Evolutionary conservation across 1,284 basidiomycete genomes (phyloP).

Genomic region (Peniophora sp.): DNA sequence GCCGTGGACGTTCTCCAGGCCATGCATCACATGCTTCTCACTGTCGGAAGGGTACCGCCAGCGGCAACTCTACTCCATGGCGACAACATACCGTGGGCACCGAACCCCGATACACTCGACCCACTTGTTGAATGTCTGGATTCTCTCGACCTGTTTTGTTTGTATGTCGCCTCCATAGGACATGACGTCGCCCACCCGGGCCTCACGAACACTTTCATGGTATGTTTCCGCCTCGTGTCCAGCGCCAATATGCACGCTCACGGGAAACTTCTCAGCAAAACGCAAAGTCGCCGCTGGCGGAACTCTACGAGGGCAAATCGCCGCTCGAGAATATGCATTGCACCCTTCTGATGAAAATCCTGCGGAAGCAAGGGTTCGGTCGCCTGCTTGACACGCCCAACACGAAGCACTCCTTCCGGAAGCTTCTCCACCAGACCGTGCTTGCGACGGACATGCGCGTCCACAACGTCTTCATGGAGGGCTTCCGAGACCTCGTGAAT

Average conservation of each 20-base stretch:
- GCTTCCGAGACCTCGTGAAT: slow-evolving; percentile 42
- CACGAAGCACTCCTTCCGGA: slow-evolving; percentile 52
- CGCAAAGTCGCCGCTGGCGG: slow-evolving; percentile 79
- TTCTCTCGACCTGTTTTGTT: slow-evolving; percentile 70
- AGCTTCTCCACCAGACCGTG: slow-evolving; percentile 70
- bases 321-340: slow-evolving; percentile 92
- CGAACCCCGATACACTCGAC: slow-evolving; percentile 32
- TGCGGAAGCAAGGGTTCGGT: slow-evolving; percentile 76
- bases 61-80: slow-evolving; percentile 45
- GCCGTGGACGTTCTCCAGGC: slow-evolving; percentile 93
- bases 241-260: too few species aligned
- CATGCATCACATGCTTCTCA: slow-evolving; percentile 74
- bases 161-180: slow-evolving; percentile 86
- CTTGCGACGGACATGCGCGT: slow-evolving; percentile 92
- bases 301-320: slow-evolving; percentile 83
- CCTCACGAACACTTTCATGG: slow-evolving; percentile 87
- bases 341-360: slow-evolving; percentile 73
- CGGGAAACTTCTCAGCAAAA: slow-evolving; percentile 60
- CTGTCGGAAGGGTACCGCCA: slow-evolving; percentile 74
- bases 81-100: slow-evolving; percentile 38
- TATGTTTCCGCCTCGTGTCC: slow-evolving; percentile 28
- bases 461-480: slow-evolving; percentile 77
- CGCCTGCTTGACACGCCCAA: slow-evolving; percentile 48
- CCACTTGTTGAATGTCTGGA: slow-evolving; percentile 45
- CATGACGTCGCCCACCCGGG: slow-evolving; percentile 96